Percentiles rank a stretch among this genome's conserved stretches.
Evolutionary conservation across 176 grass and related monocot genomes (phyloP).

Genomic region (Eleusine coracana): DNA sequence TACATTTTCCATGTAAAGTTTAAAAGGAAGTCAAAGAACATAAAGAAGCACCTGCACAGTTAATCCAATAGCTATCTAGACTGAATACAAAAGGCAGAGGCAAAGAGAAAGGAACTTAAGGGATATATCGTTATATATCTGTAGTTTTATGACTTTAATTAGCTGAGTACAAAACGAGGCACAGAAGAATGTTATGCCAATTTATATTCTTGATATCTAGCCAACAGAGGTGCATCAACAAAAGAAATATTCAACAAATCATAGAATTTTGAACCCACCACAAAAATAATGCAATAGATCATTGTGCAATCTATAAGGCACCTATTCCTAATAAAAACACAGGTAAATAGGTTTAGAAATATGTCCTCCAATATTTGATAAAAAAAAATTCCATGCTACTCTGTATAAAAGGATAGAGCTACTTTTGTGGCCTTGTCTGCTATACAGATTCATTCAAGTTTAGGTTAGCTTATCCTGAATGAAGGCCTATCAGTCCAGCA

Average conservation of each 20-base stretch:
- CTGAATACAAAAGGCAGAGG: not conserved
- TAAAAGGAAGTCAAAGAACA: not conserved
- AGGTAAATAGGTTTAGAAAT: not conserved
- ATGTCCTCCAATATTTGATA: not conserved
- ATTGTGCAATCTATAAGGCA: not conserved
- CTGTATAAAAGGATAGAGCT: not conserved
- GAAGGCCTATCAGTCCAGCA: not conserved
- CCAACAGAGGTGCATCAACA: not conserved
- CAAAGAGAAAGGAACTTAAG: not conserved
- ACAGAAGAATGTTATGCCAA: not conserved
- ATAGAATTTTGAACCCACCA: not conserved
- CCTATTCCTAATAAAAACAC: not conserved
- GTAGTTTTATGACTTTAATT: not conserved
- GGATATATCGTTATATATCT: not conserved
- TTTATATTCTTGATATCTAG: not conserved
- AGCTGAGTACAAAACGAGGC: conserved; percentile 5
- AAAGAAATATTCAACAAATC: not conserved
- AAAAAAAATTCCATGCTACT: not conserved
- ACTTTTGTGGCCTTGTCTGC: not conserved
- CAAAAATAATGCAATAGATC: not conserved
- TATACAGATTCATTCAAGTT: not conserved
- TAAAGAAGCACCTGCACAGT: not conserved
- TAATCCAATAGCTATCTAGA: not conserved
- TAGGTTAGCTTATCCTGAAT: not conserved
- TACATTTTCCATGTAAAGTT: not conserved